Evolutionary conservation across 371 early-diverging fungal genomes (phyloP).

Genomic region (Saksenaea vasiformis): DNA sequence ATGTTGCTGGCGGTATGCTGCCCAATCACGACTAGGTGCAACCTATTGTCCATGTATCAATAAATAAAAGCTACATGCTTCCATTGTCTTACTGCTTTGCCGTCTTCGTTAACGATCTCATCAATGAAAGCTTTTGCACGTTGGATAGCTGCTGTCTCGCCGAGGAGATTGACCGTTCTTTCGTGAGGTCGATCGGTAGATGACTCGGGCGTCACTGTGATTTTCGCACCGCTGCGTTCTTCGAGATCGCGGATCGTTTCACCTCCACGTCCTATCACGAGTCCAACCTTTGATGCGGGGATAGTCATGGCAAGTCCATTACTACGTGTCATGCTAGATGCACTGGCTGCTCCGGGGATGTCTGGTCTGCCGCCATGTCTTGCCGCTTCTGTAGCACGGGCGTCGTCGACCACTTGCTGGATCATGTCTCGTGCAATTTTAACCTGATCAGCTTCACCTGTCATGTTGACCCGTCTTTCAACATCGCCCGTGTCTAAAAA

Average conservation of each 20-base stretch:
- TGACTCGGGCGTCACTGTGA: constrained; percentile 77
- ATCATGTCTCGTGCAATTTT: constrained; percentile 67
- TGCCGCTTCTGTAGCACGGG: constrained; percentile 31
- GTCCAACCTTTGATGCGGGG: constrained; percentile 77
- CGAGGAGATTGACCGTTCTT: constrained; percentile 72
- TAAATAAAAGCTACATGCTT: not conserved
- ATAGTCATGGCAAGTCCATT: constrained; percentile 53
- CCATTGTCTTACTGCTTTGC: not conserved
- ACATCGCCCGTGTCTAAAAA: constrained; percentile 42
- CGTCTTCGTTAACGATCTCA: constrained; percentile 68
- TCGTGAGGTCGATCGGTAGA: constrained; percentile 54
- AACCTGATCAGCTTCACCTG: constrained; percentile 65
- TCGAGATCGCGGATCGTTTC: constrained; percentile 89
- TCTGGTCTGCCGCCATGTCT: constrained; percentile 14
- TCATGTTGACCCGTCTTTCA: constrained; percentile 66
- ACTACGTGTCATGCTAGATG: constrained; percentile 1
- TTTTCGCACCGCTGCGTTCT: constrained; percentile 77
- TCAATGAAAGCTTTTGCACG: constrained; percentile 76
- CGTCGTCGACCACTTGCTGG: constrained; percentile 49
- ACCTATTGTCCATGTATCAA: constrained; percentile 11
- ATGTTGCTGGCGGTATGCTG: constrained; percentile 30
- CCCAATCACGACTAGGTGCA: constrained; percentile 25
- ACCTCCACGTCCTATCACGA: constrained; percentile 89
- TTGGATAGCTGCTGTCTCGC: constrained; percentile 71
- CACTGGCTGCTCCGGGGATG: not conserved